These are phyloP conservation scores for Amanita rimosa DNA, from an alignment of 768 basidiomycete genomes.

Conservation along the genomic window DNA sequence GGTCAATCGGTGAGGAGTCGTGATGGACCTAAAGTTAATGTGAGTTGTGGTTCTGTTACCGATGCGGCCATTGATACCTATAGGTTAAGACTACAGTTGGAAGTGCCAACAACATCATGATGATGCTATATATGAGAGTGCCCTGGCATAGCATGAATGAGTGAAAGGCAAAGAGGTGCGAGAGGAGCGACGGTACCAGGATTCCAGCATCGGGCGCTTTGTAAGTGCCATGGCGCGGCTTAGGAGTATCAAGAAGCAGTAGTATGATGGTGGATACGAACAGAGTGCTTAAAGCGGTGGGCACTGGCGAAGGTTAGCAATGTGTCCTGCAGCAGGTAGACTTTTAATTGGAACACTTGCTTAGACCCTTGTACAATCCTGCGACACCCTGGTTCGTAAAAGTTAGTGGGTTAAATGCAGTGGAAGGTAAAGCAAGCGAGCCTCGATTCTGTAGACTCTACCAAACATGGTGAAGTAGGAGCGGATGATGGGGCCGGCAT, in stretches of 20 bases:
- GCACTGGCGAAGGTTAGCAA: constrained; percentile 19
- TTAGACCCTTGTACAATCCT: constrained; percentile 77
- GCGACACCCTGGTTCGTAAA: constrained; percentile 36
- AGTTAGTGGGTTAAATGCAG: neutral
- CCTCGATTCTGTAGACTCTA: constrained; percentile 67
- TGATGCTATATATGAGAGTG: constrained; percentile 50
- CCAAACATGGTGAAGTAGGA: constrained; percentile 66
- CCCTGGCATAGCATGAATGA: constrained; percentile 25
- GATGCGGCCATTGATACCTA: constrained; percentile 34
- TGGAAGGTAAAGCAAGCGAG: constrained; percentile 6
- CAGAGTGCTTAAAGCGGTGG: constrained; percentile 34
- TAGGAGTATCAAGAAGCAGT: constrained; percentile 43
- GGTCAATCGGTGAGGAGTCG: constrained; percentile 68
- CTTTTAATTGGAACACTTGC: constrained; percentile 17
- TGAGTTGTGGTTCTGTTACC: constrained; percentile 4
- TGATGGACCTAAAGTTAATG: constrained; percentile 48
- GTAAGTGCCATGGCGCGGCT: constrained; percentile 54
- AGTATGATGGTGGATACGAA: constrained; percentile 48
- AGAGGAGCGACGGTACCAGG: constrained; percentile 20
- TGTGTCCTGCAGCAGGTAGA: neutral
- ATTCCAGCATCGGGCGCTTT: constrained; percentile 50
- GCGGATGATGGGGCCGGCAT: constrained; percentile 68
- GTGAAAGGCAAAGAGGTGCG: neutral
- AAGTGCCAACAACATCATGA: constrained; percentile 51
- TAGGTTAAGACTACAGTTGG: constrained; percentile 71